Evolutionary conservation across 202 grass and related monocot species (phyloP).

Genomic region (Dendrocalamus latiflorus): DNA sequence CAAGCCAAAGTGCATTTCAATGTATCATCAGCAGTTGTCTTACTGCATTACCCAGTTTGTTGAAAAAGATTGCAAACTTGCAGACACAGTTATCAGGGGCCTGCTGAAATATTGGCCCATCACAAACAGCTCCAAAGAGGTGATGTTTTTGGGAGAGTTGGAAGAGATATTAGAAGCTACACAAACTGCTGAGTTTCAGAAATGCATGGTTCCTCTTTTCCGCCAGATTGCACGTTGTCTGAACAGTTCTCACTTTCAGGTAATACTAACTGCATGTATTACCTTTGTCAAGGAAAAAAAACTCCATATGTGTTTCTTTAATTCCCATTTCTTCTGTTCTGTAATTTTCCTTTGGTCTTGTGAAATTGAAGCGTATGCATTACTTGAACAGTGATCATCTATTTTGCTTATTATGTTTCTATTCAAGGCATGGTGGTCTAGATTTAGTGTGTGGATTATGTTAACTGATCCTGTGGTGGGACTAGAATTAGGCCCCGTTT

Average conservation of each 20-base stretch:
- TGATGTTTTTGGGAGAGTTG: too few species aligned
- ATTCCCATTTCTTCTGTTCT: background rate
- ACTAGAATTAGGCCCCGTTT: constrained; percentile 11
- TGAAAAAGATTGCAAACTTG: too few species aligned
- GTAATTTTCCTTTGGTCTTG: background rate
- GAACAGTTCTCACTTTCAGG: constrained; percentile 88
- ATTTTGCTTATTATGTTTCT: constrained; percentile 14
- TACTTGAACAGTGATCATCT: background rate
- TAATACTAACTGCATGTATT: constrained; percentile 16
- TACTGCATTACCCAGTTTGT: constrained; percentile 88
- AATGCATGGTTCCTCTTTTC: too few species aligned
- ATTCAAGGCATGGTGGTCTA: constrained; percentile 10
- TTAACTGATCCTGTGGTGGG: background rate
- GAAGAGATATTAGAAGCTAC: too few species aligned
- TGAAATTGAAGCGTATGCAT: background rate
- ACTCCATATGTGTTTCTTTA: background rate
- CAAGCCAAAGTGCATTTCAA: too few species aligned
- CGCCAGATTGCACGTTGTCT: too few species aligned
- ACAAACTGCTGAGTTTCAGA: too few species aligned
- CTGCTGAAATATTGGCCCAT: too few species aligned
- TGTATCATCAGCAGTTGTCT: constrained; percentile 79
- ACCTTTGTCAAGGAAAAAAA: background rate
- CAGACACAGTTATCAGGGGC: too few species aligned
- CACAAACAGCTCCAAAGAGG: too few species aligned
- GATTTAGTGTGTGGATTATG: background rate